Percentiles rank a stretch among this genome's conserved stretches.
These are phyloP conservation scores for Prunus dulcis DNA, from an alignment of 306 rosid genomes.

Conservation along the genomic window DNA sequence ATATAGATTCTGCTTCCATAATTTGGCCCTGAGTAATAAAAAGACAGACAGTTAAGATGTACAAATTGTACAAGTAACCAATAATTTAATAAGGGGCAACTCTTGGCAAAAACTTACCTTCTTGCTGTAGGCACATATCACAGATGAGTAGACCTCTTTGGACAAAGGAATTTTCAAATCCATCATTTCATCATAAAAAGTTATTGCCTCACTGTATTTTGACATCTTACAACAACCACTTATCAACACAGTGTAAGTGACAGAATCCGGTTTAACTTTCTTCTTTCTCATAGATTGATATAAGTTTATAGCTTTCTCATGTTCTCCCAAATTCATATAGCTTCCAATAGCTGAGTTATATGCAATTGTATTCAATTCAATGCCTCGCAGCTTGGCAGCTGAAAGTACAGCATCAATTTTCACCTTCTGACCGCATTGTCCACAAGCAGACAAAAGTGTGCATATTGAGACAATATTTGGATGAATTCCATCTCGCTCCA, in stretches of 20 bases:
- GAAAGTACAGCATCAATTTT: constrained; percentile 77
- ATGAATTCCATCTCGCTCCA: constrained; percentile 78
- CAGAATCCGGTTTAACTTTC: constrained; percentile 63
- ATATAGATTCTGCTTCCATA: constrained; percentile 69
- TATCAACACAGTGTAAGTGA: constrained; percentile 79
- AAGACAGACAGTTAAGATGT: constrained; percentile 11
- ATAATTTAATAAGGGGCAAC: constrained; percentile 20
- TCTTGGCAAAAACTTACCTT: constrained; percentile 48
- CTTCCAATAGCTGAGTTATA: constrained; percentile 94
- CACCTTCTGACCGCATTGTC: constrained; percentile 77
- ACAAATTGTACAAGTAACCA: background rate
- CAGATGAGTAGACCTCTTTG: constrained; percentile 73
- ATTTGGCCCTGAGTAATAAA: constrained; percentile 55
- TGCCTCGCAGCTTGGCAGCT: constrained; percentile 83
- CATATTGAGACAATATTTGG: constrained; percentile 93
- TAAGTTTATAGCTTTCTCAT: constrained; percentile 66
- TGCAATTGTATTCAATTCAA: constrained; percentile 74
- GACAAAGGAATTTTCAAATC: constrained; percentile 62
- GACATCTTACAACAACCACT: constrained; percentile 93
- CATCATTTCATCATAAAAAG: constrained; percentile 63
- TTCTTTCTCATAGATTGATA: constrained; percentile 68
- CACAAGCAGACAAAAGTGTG: constrained; percentile 89
- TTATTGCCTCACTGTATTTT: constrained; percentile 64
- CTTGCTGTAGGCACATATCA: constrained; percentile 76
- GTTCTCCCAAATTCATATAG: constrained; percentile 75